Conservation (phyloP, 2,329 filamentous ascomycete genomes). For the Pyrenophora tritici-repentis region DNA sequence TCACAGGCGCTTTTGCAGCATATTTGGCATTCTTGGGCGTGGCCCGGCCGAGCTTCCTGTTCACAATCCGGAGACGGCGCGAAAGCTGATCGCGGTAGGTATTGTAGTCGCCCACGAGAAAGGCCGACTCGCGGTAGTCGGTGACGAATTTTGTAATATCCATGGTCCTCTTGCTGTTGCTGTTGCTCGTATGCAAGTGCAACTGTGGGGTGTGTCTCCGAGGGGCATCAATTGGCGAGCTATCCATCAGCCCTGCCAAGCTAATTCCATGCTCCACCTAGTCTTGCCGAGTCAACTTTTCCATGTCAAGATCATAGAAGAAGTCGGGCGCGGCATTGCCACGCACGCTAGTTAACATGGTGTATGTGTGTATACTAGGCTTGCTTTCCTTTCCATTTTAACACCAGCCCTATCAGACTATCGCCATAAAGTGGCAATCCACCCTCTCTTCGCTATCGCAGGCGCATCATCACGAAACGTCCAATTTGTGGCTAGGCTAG, state of each 20-base stretch:
- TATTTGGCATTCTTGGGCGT: constrained; percentile 89
- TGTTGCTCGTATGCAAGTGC: constrained; percentile 1
- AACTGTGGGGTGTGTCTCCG: constrained; percentile 13
- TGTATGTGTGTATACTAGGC: constrained; percentile 8
- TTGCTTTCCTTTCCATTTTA: neutral
- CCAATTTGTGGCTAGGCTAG: constrained; percentile 1
- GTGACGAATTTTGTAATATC: constrained; percentile 87
- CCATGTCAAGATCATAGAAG: constrained; percentile 19
- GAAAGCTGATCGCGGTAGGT: constrained; percentile 81
- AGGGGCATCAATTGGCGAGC: constrained; percentile 27
- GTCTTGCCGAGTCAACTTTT: constrained; percentile 30
- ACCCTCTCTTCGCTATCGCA: constrained; percentile 11
- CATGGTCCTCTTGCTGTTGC: constrained; percentile 59
- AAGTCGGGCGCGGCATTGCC: constrained; percentile 15
- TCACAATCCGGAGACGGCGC: constrained; percentile 78
- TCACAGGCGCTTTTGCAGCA: constrained; percentile 70
- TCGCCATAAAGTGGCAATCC: too few relatives aligned
- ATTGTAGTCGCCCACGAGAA: constrained; percentile 86
- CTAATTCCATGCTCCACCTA: constrained; percentile 24
- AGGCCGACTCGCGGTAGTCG: constrained; percentile 77
- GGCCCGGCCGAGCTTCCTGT: constrained; percentile 82
- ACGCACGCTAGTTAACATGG: constrained; percentile 12
- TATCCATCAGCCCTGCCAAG: constrained; percentile 16
- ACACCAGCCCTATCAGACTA: too few relatives aligned
- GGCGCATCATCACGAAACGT: too few relatives aligned